Evolutionary conservation across 2,329 filamentous ascomycete genomes (phyloP).

Genomic region (Pseudogymnoascus sp.): DNA sequence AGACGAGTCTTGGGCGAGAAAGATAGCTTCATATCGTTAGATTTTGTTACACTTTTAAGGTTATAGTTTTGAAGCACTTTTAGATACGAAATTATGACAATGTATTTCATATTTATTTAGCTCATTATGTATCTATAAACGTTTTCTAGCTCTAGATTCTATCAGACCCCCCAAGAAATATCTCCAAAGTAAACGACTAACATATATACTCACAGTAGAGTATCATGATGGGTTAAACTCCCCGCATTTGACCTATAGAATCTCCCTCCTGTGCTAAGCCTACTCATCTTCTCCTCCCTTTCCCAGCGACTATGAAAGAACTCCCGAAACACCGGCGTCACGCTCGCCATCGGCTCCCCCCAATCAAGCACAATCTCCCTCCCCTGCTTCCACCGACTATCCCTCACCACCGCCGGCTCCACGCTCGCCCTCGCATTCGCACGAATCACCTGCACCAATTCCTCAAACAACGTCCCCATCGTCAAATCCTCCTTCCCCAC

Average conservation of each 20-base stretch:
- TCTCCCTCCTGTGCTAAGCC: neutral
- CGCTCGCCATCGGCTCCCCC: neutral
- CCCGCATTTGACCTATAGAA: neutral
- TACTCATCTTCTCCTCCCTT: neutral
- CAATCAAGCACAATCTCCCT: constrained; percentile 4
- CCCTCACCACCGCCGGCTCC: constrained; percentile 1
- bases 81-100: neutral
- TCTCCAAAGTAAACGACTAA: neutral
- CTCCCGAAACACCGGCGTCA: neutral
- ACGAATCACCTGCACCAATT: neutral
- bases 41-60: neutral
- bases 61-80: neutral
- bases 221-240: neutral
- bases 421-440: neutral
- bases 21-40: neutral
- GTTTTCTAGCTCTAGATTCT: neutral
- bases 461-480: constrained; percentile 1
- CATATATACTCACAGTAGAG: neutral
- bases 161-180: neutral
- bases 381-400: neutral
- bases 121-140: neutral
- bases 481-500: neutral
- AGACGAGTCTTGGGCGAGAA: neutral
- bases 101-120: neutral
- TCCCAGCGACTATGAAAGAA: neutral